A percentile compares a stretch with the other conserved stretches of the same genome.
These are phyloP conservation scores for Xylaria sp. DNA, from an alignment of 2,329 filamentous ascomycete species.

Conservation along the genomic window DNA sequence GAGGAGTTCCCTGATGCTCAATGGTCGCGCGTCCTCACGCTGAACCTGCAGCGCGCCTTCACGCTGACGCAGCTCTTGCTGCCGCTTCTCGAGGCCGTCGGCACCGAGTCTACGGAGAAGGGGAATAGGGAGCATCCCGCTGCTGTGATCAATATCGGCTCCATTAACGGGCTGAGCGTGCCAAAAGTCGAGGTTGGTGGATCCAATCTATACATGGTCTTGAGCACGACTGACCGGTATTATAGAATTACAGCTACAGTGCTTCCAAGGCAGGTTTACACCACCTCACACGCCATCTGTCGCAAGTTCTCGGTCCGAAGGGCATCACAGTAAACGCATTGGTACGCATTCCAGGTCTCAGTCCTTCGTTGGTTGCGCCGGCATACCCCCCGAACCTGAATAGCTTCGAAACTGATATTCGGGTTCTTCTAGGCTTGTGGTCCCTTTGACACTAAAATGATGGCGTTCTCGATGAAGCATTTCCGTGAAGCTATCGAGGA, in stretches of 20 bases:
- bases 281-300: slow-evolving; percentile 69
- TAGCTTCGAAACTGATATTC: too few species aligned
- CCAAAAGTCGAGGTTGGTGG: slow-evolving; percentile 58
- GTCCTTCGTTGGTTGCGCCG: not conserved
- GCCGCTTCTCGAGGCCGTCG: slow-evolving; percentile 65
- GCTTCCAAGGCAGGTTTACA: slow-evolving; percentile 72
- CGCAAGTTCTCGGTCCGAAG: slow-evolving; percentile 67
- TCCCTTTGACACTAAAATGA: slow-evolving; percentile 76
- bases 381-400: not conserved
- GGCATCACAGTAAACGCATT: slow-evolving; percentile 74
- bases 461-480: slow-evolving; percentile 67
- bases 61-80: slow-evolving; percentile 71
- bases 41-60: slow-evolving; percentile 76
- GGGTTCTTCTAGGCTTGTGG: slow-evolving; percentile 52
- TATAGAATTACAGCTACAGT: slow-evolving; percentile 66
- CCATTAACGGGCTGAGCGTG: slow-evolving; percentile 70
- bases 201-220: not conserved
- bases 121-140: slow-evolving; percentile 59
- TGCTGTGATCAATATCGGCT: slow-evolving; percentile 72
- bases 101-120: slow-evolving; percentile 39
- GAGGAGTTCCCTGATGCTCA: slow-evolving; percentile 67
- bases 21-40: slow-evolving; percentile 69
- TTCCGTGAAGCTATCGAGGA: slow-evolving; percentile 64
- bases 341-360: slow-evolving; percentile 58
- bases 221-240: not conserved